Evolutionary conservation across 257 asterid species (phyloP).

Genomic region (Verbascum thapsus): DNA sequence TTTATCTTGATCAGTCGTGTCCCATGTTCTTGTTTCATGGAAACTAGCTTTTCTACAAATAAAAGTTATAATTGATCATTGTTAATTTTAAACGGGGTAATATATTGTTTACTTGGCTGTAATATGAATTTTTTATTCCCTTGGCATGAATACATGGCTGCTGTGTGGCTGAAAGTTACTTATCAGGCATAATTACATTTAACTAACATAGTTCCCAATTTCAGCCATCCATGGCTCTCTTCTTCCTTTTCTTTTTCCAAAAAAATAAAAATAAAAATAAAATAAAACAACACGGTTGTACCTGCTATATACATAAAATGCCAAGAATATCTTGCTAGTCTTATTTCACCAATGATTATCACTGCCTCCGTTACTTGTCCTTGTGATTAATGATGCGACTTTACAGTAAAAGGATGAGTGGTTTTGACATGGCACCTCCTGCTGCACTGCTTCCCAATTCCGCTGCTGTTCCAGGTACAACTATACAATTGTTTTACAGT

Average conservation of each 20-base stretch:
- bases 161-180: neutral
- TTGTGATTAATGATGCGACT: conserved; percentile 37
- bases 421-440: conserved; percentile 98
- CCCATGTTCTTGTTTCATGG: neutral
- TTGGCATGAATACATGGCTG: neutral
- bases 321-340: no score
- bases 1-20: neutral
- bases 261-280: no score
- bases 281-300: no score
- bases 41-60: neutral
- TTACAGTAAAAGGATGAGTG: conserved; percentile 93
- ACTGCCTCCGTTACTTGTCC: conserved; percentile 30
- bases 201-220: neutral
- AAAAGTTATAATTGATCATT: neutral
- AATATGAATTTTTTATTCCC: neutral
- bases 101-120: neutral
- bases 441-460: conserved; percentile 65
- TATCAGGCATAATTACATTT: neutral
- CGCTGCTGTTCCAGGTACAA: conserved; percentile 62
- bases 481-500: conserved; percentile 30
- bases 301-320: conserved; percentile 54
- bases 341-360: conserved; percentile 23
- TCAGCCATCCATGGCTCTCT: conserved; percentile 7
- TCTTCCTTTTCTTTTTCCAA: conserved; percentile 68
- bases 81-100: neutral